phyloP scores from a whole-genome alignment of 1,139 yeast species.

The Suhomyces guaymorum region DNA sequence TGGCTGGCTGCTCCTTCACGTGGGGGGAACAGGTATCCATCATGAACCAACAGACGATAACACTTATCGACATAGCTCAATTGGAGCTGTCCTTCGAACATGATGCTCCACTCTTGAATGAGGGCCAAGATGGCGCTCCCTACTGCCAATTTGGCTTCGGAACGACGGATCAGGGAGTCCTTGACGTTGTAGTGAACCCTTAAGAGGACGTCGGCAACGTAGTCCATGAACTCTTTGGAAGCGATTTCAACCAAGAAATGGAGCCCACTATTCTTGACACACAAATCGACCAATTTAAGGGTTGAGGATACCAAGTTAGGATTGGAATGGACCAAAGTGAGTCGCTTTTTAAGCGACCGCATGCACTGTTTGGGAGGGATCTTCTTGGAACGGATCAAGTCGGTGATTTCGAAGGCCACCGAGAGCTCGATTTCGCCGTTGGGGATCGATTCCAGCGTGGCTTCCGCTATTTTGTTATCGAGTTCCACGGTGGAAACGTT shows the following conservation, averaged over 20 bases:
- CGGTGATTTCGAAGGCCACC: slow-evolving; percentile 83
- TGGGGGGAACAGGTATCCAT: slow-evolving; percentile 73
- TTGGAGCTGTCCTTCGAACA: slow-evolving; percentile 70
- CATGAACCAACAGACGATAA: slow-evolving; percentile 58
- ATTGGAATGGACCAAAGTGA: slow-evolving; percentile 58
- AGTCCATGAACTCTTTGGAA: slow-evolving; percentile 84
- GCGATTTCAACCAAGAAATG: slow-evolving; percentile 81
- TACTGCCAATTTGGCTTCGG: slow-evolving; percentile 55
- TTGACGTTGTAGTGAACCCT: slow-evolving; percentile 39
- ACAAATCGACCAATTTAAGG: slow-evolving; percentile 75
- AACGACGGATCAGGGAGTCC: slow-evolving; percentile 29
- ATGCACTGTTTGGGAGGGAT: slow-evolving; percentile 83
- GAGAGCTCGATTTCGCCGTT: slow-evolving; percentile 87
- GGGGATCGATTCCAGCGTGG: slow-evolving; percentile 88
- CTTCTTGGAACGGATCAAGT: slow-evolving; percentile 78
- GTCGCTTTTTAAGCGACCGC: slow-evolving; percentile 75
- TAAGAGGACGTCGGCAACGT: slow-evolving; percentile 50
- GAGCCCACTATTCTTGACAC: slow-evolving; percentile 90
- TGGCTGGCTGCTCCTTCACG: slow-evolving; percentile 30
- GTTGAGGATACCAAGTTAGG: slow-evolving; percentile 79
- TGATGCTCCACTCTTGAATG: slow-evolving; percentile 75
- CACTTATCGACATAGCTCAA: slow-evolving; percentile 64
- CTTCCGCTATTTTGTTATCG: slow-evolving; percentile 68
- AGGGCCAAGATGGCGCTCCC: slow-evolving; percentile 60
- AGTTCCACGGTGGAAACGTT: slow-evolving; percentile 48